Evolutionary conservation across 2,329 filamentous ascomycete genomes (phyloP), one percentile per base, ranked within the genome.

Genomic region (Aphanoascus verrucosus): DNA sequence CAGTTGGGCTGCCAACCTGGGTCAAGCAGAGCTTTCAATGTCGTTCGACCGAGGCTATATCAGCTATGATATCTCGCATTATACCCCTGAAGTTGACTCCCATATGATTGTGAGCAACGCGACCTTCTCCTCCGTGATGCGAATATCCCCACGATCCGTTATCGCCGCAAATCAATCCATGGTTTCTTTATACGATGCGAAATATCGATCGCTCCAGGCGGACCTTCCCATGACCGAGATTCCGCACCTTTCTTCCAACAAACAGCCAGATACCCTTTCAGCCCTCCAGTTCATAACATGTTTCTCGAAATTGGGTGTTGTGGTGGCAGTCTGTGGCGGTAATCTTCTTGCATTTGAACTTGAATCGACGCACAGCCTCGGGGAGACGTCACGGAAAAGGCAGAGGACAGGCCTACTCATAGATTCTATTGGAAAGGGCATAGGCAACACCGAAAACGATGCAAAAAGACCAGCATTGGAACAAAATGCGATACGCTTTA

Each of bases 111-210:
- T 72, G 4, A 61, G 62, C 2, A 58, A 66, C 31, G 67, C 69
- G 34, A 53, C 60, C 3, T 70, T 72, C 44, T 69, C 67, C 1
- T 74, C 71, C 1, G 58, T 71, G 32, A 67, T 73, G 64, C 70
- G 71, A 31, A 64, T 73, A 41, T 72, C 72, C 5, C 63, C 69
- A 5, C 67, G 69, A 44, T 67, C 67, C 12, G 65, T 74, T 11
- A 70, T 74, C 49, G 70, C 63, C 7, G 69, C 69, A 7, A 67
- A 65, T 20, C 61, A 69, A 38, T 71, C 70, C 14, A 61, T 68
- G n/a, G 60, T 76, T 20, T 70, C 68, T 1, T 59, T 75, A 5
- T 72, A 74, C 52, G 72, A 75, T 58, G 69, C 72, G n/a, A 69
- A 72, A 46, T 75, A 72, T 57, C 66, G 69, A 56, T 73, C 73